Evolutionary conservation across 768 basidiomycete genomes (phyloP), one percentile per base, ranked within the genome.

Genomic region (Cyathus striatus): DNA sequence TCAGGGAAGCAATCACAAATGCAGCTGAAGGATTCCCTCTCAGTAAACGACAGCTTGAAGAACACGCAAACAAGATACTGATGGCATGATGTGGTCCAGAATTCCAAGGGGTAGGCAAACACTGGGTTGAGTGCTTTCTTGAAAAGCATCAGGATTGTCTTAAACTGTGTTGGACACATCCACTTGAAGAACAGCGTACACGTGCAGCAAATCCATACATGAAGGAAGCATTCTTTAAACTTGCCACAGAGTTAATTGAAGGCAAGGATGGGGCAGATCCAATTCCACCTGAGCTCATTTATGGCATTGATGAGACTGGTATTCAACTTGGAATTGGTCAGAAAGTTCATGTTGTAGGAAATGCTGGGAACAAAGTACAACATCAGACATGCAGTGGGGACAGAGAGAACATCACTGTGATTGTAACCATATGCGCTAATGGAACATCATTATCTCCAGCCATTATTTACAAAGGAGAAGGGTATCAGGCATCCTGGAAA

Each of bases 391-490:
- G 46, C 1, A 50, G 50, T 21, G 62, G 65, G 1, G 51, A 50
- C 18, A 44, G 53, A 6, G 69, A 72, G 47, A 70, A 65, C 38
- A 67, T 65, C 25, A 72, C 68, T 0, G 58, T 66, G 9, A 53
- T 76, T 37, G 58, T 64, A 0, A 69, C 66, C 3, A 73, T 75
- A 14, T 68, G 70, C 50, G 64, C 63, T 0, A 62, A 70, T 54
- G 63, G 66, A 1, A 54, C 53, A 6, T 14, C 52, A 0, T 30
- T 55, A 7, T 39, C 51, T 24, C 66, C 65, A 3, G 40, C 57
- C 14, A 52, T 66, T 1, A 64, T 68, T 27, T 66, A 55, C 44
- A 63, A 63, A 42, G 65, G 65, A 3, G 41, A 60, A 39, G 48
- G 38, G 5, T 62, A 52, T 43, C 56, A 53, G 27, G 43, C 45